Evolutionary conservation across 139 green algal genomes (phyloP).

Genomic region (Deuterostichococcus epilithicus): DNA sequence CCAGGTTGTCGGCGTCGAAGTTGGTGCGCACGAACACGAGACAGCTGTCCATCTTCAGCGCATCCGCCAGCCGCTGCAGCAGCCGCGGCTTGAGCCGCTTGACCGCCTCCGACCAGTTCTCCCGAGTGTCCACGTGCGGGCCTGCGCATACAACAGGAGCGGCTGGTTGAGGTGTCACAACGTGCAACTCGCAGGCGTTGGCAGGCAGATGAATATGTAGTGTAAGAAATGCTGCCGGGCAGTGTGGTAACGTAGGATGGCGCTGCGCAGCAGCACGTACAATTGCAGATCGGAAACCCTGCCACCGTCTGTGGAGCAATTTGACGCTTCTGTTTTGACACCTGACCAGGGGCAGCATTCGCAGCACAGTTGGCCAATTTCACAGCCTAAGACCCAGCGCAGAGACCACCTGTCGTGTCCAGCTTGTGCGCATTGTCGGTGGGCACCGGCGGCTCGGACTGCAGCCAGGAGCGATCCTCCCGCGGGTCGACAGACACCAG

Average conservation of each 20-base stretch:
- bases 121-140: conserved; percentile 28
- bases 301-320: too few species aligned
- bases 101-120: conserved; percentile 55
- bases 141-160: conserved; percentile 5
- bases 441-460: conserved; percentile 46
- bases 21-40: conserved; percentile 74
- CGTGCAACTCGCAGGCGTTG: neutral
- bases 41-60: conserved; percentile 44
- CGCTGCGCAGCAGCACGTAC: too few species aligned
- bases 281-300: too few species aligned
- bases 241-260: too few species aligned
- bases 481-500: conserved; percentile 56
- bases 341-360: neutral
- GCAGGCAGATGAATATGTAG: neutral
- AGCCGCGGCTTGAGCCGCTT: conserved; percentile 79
- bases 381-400: too few species aligned
- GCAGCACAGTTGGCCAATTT: too few species aligned
- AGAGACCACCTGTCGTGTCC: conserved; percentile 31
- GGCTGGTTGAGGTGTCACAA: too few species aligned
- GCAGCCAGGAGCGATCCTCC: conserved; percentile 63
- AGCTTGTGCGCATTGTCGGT: conserved; percentile 65
- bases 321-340: too few species aligned
- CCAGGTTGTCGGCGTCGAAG: conserved; percentile 76
- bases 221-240: too few species aligned
- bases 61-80: conserved; percentile 61